phyloP scores from a whole-genome alignment of 192 early-diverging fungal species.

The Backusella westeae region DNA sequence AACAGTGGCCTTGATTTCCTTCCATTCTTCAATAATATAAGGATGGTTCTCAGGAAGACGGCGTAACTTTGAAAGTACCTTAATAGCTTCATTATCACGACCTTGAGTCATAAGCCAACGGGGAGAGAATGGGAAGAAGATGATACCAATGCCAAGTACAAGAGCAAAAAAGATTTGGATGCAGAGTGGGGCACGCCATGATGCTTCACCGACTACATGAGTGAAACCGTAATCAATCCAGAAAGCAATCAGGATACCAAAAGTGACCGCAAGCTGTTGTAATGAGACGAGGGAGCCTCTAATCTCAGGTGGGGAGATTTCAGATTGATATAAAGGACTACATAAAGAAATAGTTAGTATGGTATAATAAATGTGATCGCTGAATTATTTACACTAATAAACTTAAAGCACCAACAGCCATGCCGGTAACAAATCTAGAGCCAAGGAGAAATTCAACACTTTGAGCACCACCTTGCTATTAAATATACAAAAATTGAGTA shows the following conservation, averaged over 20 bases:
- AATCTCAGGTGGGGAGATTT: slow-evolving; percentile 55
- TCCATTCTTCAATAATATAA: slow-evolving; percentile 28
- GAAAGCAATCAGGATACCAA: slow-evolving; percentile 56
- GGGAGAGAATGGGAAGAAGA: slow-evolving; percentile 78
- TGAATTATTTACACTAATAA: slow-evolving; percentile 23
- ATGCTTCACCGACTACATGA: slow-evolving; percentile 28
- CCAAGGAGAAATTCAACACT: slow-evolving; percentile 41
- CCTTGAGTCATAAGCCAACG: slow-evolving; percentile 68
- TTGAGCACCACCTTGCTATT: slow-evolving; percentile 35
- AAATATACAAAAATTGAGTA: neutral
- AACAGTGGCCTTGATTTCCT: slow-evolving; percentile 36
- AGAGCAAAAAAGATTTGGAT: slow-evolving; percentile 69
- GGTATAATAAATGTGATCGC: slow-evolving; percentile 22
- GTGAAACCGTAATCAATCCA: slow-evolving; percentile 48
- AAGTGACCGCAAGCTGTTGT: slow-evolving; percentile 57
- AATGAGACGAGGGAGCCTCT: slow-evolving; percentile 55
- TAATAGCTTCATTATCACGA: slow-evolving; percentile 51
- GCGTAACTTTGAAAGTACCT: slow-evolving; percentile 50
- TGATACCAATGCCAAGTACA: slow-evolving; percentile 58
- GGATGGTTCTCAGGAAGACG: slow-evolving; percentile 21
- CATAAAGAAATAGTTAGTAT: neutral
- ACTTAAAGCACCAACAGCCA: slow-evolving; percentile 50
- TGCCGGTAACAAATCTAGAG: slow-evolving; percentile 51
- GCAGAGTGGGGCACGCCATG: slow-evolving; percentile 71
- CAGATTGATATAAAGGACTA: slow-evolving; percentile 49